phyloP scores from a whole-genome alignment of 2,329 filamentous ascomycete genomes.

The Colletotrichum eleusines region DNA sequence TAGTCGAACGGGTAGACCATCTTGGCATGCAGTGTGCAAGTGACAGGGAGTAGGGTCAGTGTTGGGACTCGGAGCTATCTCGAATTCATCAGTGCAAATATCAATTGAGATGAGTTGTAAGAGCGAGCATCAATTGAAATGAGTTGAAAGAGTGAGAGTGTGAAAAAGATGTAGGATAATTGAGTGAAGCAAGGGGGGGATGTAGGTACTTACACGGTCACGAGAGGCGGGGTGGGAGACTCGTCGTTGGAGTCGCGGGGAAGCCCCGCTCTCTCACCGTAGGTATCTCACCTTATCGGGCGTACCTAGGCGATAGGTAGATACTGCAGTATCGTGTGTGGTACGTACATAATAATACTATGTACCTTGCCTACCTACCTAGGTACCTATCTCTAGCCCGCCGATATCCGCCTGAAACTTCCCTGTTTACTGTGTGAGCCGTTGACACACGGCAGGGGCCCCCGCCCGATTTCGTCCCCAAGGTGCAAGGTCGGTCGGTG shows the following conservation, averaged over 20 bases:
- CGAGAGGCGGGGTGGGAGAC: slow-evolving; percentile 4
- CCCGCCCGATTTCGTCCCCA: slow-evolving; percentile 2
- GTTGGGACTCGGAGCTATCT: not conserved
- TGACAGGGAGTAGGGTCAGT: not conserved
- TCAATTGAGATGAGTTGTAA: not conserved
- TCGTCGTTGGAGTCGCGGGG: slow-evolving; percentile 33
- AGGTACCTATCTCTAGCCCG: slow-evolving; percentile 39
- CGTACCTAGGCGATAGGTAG: not conserved
- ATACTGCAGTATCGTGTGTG: not conserved
- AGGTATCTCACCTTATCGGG: slow-evolving; percentile 35
- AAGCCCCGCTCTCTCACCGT: slow-evolving; percentile 38
- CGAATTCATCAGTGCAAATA: not conserved
- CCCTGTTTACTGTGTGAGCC: slow-evolving; percentile 13
- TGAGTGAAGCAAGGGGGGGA: slow-evolving; percentile 12
- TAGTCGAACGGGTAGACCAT: slow-evolving; percentile 62
- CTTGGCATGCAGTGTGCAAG: slow-evolving; percentile 10
- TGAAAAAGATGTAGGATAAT: slow-evolving; percentile 3
- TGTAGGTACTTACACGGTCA: slow-evolving; percentile 34
- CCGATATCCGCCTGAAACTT: slow-evolving; percentile 41
- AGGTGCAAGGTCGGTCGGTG: not conserved
- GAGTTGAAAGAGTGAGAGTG: not conserved
- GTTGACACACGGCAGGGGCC: not conserved
- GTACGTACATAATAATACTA: too few relatives aligned
- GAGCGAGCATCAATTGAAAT: slow-evolving; percentile 1
- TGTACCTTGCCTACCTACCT: too few relatives aligned